Base-by-base conservation (phyloP, 2,329 filamentous ascomycete species). In the Fusarium multiceps region DNA sequence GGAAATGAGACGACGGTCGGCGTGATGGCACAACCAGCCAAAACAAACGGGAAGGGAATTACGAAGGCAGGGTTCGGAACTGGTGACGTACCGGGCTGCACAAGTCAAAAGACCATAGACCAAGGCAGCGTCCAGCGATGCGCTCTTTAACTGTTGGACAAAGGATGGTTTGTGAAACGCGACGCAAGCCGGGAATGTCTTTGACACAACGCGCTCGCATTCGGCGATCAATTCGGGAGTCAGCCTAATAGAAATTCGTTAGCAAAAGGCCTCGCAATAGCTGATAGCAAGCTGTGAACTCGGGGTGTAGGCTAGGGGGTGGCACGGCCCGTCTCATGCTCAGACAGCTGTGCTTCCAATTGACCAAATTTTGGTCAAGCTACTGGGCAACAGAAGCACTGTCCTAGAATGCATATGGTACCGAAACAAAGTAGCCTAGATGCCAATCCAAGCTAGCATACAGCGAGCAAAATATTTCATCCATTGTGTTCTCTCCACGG, bases 111-210 rank as follows among this genome's bases (percentile, higher is more conserved):
- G 83, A 16, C 86, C 87, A 66, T 88, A 87, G 58, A 88, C 82
- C 69, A 89, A 85, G 49, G 85, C 86, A 30, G 84, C 80, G 61
- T 89, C 87, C 34, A 89, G 82, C 4, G 83, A 82, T 23, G 81
- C 83, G 71, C 82, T 86, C 80, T 88, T 89, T 53, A 89, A 82
- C 75, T 88, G 87, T 78, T 88, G 86, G 34, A 89, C 77, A 77
- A 89, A 89, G 4, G 87, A 87, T 10, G 87, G 87, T 79, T 88
- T 89, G 80, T 89, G 87, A 75, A 89, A 89, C 74, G 87, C 87
- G 43, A 89, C 86, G 75, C 86, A 89, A 66, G 87, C 86, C 41
- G 87, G 87, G 72, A 89, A 83, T 16, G 86, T 88, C 81, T 88
- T 89, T 72, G 83, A 85, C 73, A 89, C 85, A 75, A 89, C 86